Percentiles rank a stretch among this genome's conserved stretches.
phyloP scores from a whole-genome alignment of 208 protist species.

The Acanthamoeba castellanii region DNA sequence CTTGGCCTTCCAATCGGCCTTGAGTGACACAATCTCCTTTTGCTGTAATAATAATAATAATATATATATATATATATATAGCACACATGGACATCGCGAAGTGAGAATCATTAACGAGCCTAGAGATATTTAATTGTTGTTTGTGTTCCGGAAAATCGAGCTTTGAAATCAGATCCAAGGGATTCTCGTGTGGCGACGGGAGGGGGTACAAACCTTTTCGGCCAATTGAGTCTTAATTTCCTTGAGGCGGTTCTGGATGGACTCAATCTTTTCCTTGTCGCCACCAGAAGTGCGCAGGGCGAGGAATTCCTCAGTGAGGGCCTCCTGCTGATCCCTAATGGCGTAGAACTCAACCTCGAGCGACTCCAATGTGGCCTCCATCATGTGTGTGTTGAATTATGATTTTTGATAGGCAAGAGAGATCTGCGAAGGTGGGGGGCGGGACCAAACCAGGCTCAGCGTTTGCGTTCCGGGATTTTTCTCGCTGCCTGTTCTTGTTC shows the following conservation, averaged over 20 bases:
- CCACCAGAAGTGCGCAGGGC: not conserved
- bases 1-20: constrained; percentile 68
- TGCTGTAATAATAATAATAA: constrained; percentile 19
- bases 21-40: constrained; percentile 56
- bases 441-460: too few relatives aligned
- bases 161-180: too few relatives aligned
- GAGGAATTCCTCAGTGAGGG: constrained; percentile 58
- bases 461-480: not conserved
- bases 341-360: constrained; percentile 60
- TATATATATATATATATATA: not conserved
- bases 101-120: too few relatives aligned
- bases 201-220: constrained; percentile 47
- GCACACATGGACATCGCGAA: not conserved
- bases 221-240: constrained; percentile 43
- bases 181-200: not conserved
- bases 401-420: not conserved
- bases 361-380: not conserved
- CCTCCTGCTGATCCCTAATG: constrained; percentile 56
- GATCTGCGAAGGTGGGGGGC: not conserved
- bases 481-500: not conserved
- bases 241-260: constrained; percentile 16
- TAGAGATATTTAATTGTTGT: not conserved
- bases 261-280: constrained; percentile 50
- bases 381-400: not conserved
- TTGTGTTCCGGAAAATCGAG: too few relatives aligned